phyloP scores from a whole-genome alignment of 352 stramenopile genomes.

The Phytophthora pisi region DNA sequence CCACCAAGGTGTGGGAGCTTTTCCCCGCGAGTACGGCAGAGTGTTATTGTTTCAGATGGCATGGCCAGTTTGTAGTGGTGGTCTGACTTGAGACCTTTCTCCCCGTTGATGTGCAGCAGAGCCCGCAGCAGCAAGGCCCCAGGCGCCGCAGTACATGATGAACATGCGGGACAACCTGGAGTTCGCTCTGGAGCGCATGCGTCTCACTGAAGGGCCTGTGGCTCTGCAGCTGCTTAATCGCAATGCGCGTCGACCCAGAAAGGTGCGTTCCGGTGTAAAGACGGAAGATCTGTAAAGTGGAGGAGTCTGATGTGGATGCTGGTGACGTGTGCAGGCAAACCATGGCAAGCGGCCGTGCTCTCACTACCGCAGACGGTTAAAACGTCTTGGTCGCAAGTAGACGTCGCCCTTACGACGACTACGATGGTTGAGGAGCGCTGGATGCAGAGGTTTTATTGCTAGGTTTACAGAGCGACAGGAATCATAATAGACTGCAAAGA shows the following conservation, averaged over 20 bases:
- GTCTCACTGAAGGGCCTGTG: slow-evolving; percentile 37
- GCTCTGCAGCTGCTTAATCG: slow-evolving; percentile 54
- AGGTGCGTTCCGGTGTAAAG: slow-evolving; percentile 36
- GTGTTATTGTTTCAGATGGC: background rate
- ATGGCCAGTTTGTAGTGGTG: background rate
- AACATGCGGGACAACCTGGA: slow-evolving; percentile 64
- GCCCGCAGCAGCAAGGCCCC: slow-evolving; percentile 13
- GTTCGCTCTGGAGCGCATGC: slow-evolving; percentile 66
- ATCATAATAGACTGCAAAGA: slow-evolving; percentile 29
- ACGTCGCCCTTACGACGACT: background rate
- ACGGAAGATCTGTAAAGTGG: background rate
- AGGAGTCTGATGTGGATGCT: background rate
- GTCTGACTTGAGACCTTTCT: slow-evolving; percentile 7
- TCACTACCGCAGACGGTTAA: slow-evolving; percentile 50
- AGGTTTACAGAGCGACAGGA: slow-evolving; percentile 19
- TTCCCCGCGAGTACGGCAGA: slow-evolving; percentile 41
- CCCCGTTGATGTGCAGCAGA: slow-evolving; percentile 20
- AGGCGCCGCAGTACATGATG: slow-evolving; percentile 54
- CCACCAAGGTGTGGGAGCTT: slow-evolving; percentile 49
- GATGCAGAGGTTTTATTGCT: slow-evolving; percentile 13
- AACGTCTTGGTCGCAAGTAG: slow-evolving; percentile 45
- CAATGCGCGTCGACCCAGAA: slow-evolving; percentile 49
- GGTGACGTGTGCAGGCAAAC: slow-evolving; percentile 36
- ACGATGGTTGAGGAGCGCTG: background rate
- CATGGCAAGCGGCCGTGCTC: slow-evolving; percentile 64